Conservation (phyloP, 306 rosid species). For the Malus fusca region DNA sequence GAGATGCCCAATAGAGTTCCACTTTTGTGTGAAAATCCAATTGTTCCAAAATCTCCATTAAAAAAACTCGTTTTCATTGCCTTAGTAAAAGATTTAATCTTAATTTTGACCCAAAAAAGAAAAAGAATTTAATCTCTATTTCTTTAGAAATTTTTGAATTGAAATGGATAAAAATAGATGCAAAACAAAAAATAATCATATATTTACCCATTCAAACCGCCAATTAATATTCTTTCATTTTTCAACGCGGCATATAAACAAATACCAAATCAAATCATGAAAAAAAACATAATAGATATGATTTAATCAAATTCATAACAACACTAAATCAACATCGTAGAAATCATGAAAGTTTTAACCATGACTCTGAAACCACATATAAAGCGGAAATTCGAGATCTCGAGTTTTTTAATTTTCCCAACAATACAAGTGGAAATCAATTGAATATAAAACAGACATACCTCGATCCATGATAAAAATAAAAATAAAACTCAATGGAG, state of each 20-base stretch:
- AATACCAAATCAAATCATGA: neutral
- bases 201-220: too few species aligned
- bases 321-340: neutral
- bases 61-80: too few species aligned
- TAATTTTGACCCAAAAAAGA: too few species aligned
- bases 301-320: neutral
- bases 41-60: too few species aligned
- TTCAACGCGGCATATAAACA: neutral
- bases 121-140: too few species aligned
- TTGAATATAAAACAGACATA: neutral
- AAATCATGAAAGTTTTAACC: neutral
- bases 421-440: neutral
- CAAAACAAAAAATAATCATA: too few species aligned
- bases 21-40: too few species aligned
- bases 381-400: neutral
- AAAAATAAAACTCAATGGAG: neutral
- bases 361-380: neutral
- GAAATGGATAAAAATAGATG: too few species aligned
- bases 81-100: too few species aligned
- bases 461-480: neutral
- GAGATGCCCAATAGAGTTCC: too few species aligned
- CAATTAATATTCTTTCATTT: neutral
- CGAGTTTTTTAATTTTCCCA: neutral
- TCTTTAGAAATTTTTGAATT: too few species aligned
- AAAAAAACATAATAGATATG: neutral